Evolutionary conservation across 495 filamentous ascomycete genomes (phyloP).

Genomic region (Penicillium antarcticum): DNA sequence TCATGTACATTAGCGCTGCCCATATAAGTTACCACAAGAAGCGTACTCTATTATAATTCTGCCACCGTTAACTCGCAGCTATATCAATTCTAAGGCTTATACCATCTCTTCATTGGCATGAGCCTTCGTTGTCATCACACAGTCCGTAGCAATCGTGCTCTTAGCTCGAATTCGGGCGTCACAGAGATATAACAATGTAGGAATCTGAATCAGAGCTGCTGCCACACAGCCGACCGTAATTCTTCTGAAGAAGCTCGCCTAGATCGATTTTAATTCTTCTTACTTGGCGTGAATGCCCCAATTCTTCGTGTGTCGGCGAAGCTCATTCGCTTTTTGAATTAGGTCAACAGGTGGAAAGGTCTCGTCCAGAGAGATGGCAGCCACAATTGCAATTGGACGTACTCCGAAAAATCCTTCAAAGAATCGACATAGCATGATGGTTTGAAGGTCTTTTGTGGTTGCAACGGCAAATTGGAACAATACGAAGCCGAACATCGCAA

Average conservation of each 20-base stretch:
- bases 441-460: slow-evolving; percentile 75
- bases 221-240: slow-evolving; percentile 76
- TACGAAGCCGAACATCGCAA: slow-evolving; percentile 74
- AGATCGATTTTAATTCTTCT: slow-evolving; percentile 89
- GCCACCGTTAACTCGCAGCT: no score
- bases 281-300: slow-evolving; percentile 95
- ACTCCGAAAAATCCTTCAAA: slow-evolving; percentile 76
- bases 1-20: no score
- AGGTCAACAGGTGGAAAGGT: slow-evolving; percentile 83
- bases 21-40: no score
- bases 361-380: slow-evolving; percentile 75
- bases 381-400: slow-evolving; percentile 77
- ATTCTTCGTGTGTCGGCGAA: slow-evolving; percentile 79
- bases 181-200: slow-evolving; percentile 64
- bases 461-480: slow-evolving; percentile 73
- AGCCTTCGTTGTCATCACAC: slow-evolving; percentile 10
- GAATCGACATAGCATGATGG: slow-evolving; percentile 78
- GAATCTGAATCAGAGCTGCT: slow-evolving; percentile 64
- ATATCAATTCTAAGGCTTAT: no score
- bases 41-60: neutral
- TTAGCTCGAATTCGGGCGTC: slow-evolving; percentile 62
- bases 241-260: slow-evolving; percentile 73
- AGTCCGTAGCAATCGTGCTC: slow-evolving; percentile 56
- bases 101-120: slow-evolving; percentile 6
- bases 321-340: slow-evolving; percentile 69